Conservation (phyloP, 2,329 filamentous ascomycete species). For the Gaeumannomyces sp. region DNA sequence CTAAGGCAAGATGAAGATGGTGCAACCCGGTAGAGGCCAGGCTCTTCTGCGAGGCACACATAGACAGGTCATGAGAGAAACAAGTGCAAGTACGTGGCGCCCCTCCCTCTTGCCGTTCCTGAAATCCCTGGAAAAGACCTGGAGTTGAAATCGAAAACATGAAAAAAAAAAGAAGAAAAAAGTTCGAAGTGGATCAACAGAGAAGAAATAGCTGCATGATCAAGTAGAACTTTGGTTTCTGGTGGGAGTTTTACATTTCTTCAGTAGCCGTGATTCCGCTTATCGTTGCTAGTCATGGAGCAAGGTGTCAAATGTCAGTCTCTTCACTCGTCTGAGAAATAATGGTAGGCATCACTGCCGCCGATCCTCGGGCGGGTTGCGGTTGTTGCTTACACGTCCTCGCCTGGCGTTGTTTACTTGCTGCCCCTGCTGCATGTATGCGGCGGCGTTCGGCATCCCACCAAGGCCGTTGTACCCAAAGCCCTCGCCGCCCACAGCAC, state of each 20-base stretch:
- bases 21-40: not conserved
- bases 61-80: not conserved
- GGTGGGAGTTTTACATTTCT: too few species aligned
- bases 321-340: not conserved
- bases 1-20: not conserved
- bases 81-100: not conserved
- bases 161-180: not conserved
- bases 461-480: conserved; percentile 40
- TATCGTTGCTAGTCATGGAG: conserved; percentile 1
- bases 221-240: not conserved
- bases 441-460: conserved; percentile 39
- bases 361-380: not conserved
- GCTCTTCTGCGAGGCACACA: conserved; percentile 1
- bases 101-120: not conserved
- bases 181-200: not conserved
- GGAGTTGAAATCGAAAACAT: too few species aligned
- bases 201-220: not conserved
- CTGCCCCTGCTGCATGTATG: conserved; percentile 49
- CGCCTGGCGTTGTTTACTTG: conserved; percentile 49
- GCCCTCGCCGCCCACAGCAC: conserved; percentile 28
- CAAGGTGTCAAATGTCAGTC: conserved; percentile 2
- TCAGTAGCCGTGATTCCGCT: not conserved
- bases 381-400: conserved; percentile 47
- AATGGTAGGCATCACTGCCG: not conserved
- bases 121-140: not conserved